These are phyloP conservation scores for Ceratobasidium sp. DNA, from an alignment of 1,284 basidiomycete species.

Conservation along the genomic window DNA sequence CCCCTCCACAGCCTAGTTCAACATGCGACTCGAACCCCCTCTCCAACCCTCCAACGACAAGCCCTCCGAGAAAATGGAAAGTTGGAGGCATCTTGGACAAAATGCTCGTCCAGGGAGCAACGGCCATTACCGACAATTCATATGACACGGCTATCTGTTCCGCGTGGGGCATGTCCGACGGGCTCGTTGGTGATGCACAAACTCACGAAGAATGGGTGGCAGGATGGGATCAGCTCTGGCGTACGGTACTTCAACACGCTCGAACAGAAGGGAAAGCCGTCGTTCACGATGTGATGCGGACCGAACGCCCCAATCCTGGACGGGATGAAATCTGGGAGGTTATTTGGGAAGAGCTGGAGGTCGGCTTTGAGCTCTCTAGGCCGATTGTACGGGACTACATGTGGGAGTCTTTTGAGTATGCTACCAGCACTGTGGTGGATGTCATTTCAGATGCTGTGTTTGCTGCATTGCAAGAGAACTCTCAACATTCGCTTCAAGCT, in stretches of 20 bases:
- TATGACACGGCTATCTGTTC: constrained; percentile 27
- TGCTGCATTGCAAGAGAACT: constrained; percentile 22
- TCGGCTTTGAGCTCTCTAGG: constrained; percentile 32
- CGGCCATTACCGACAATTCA: constrained; percentile 40
- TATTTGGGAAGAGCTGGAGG: constrained; percentile 35
- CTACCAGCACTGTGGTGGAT: constrained; percentile 34
- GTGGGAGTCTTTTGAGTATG: constrained; percentile 39
- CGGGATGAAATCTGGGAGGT: constrained; percentile 39
- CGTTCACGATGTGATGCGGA: constrained; percentile 24
- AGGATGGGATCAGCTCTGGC: constrained; percentile 40
- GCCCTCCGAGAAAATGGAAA: constrained; percentile 38
- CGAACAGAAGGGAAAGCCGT: constrained; percentile 33
- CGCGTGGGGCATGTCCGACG: constrained; percentile 43
- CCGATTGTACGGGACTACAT: constrained; percentile 40
- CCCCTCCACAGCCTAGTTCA: background rate
- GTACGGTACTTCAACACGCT: constrained; percentile 36
- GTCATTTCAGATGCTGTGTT: constrained; percentile 39
- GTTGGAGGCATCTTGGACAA: constrained; percentile 41
- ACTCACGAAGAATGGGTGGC: constrained; percentile 41
- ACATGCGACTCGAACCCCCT: background rate
- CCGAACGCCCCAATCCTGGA: constrained; percentile 33
- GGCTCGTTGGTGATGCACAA: constrained; percentile 22
- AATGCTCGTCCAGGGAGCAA: constrained; percentile 31
- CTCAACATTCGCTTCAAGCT: constrained; percentile 26
- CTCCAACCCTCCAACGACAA: background rate